A percentile compares a stretch with the other conserved stretches of the same genome.
Conservation (phyloP, 805 yeast genomes). For the Pichia cabralensis region DNA sequence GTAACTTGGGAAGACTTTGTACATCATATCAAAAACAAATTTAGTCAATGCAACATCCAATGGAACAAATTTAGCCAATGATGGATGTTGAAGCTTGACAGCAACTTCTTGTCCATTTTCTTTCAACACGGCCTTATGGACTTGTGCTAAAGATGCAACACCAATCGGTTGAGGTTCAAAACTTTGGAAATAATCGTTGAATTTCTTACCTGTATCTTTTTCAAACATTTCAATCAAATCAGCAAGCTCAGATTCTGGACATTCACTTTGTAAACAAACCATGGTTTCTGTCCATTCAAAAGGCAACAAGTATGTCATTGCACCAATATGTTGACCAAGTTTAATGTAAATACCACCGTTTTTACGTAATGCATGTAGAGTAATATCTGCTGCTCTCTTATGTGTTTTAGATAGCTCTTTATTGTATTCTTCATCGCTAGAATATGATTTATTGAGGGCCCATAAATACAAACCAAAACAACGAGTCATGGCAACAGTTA, state of each 20-base stretch:
- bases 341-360: constrained; percentile 94
- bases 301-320: constrained; percentile 85
- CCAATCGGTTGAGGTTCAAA: constrained; percentile 78
- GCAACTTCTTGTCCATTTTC: constrained; percentile 63
- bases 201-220: constrained; percentile 49
- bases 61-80: constrained; percentile 79
- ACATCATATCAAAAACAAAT: constrained; percentile 63
- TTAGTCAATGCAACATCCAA: constrained; percentile 74
- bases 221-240: constrained; percentile 60
- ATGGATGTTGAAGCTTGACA: constrained; percentile 91
- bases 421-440: constrained; percentile 36
- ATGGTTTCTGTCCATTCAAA: constrained; percentile 92
- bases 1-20: constrained; percentile 81
- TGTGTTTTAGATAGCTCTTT: constrained; percentile 60
- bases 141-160: constrained; percentile 94
- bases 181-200: constrained; percentile 55
- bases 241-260: constrained; percentile 70
- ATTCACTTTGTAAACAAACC: constrained; percentile 84
- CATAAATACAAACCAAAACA: constrained; percentile 67
- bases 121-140: constrained; percentile 63
- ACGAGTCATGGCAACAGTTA: constrained; percentile 54
- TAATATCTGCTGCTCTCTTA: constrained; percentile 62
- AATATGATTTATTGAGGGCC: constrained; percentile 33
- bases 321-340: constrained; percentile 89
- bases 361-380: constrained; percentile 65